These are phyloP conservation scores for Zygosaccharomyces sapae DNA, from an alignment of 1,139 yeast species.

Conservation along the genomic window DNA sequence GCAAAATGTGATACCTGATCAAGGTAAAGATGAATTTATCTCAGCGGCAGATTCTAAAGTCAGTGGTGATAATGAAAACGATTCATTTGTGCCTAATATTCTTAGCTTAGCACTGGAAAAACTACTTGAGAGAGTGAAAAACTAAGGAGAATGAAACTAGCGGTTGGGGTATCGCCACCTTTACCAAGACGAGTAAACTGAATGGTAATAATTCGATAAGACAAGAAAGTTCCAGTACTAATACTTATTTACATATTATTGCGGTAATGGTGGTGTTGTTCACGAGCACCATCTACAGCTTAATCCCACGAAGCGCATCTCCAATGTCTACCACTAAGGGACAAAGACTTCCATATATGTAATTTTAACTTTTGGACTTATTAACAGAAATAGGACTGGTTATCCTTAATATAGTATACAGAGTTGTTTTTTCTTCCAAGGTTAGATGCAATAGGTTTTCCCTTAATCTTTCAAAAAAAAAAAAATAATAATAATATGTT, in stretches of 20 bases:
- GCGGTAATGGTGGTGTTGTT: not conserved
- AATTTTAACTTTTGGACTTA: not conserved
- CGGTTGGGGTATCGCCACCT: not conserved
- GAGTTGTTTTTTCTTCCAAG: not conserved
- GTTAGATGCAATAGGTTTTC: too few species aligned
- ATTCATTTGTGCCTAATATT: slow-evolving; percentile 14
- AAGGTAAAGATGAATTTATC: slow-evolving; percentile 11
- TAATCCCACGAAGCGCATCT: not conserved
- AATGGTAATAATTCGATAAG: not conserved
- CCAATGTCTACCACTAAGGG: not conserved
- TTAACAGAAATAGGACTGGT: not conserved
- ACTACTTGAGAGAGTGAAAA: slow-evolving; percentile 5
- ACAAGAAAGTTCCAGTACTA: not conserved
- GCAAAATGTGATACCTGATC: slow-evolving; percentile 71
- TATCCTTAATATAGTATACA: not conserved
- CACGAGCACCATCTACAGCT: not conserved
- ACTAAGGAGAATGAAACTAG: not conserved
- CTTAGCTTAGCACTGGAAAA: slow-evolving; percentile 22
- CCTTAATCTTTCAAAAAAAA: slow-evolving; percentile 1
- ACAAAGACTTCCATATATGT: slow-evolving; percentile 2
- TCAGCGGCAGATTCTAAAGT: slow-evolving; percentile 7
- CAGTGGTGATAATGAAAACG: slow-evolving; percentile 4
- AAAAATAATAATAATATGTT: too few species aligned
- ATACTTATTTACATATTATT: not conserved
- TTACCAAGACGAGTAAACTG: slow-evolving; percentile 7